Conservation (phyloP, 1,284 basidiomycete genomes). For the Pseudozyma tsukubaensis region DNA sequence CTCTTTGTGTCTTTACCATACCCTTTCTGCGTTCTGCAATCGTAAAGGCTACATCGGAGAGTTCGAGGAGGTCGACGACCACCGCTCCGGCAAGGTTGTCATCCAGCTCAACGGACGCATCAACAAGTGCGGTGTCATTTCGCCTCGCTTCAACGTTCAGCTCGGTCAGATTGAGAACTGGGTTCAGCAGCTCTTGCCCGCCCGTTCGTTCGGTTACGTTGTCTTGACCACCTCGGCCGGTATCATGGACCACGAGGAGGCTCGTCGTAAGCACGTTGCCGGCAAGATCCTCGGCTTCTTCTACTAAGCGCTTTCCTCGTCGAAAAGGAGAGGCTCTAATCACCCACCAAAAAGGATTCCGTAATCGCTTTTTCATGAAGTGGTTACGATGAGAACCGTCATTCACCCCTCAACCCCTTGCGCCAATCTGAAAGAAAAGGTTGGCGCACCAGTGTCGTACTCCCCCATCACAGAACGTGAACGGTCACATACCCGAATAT, state of each 20-base stretch:
- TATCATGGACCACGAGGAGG: constrained; percentile 99
- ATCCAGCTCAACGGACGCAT: constrained; percentile 97
- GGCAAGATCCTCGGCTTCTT: constrained; percentile 76
- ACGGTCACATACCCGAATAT: constrained; percentile 7
- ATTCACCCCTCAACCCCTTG: constrained; percentile 13
- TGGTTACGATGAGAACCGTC: constrained; percentile 15
- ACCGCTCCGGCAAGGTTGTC: constrained; percentile 98
- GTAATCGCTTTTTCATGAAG: background rate
- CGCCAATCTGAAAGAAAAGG: background rate
- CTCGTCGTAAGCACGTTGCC: constrained; percentile 96
- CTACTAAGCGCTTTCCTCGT: constrained; percentile 53
- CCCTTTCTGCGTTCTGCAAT: background rate
- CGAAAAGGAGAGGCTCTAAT: background rate
- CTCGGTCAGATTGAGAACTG: constrained; percentile 91
- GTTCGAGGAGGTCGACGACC: constrained; percentile 99
- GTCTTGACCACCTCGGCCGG: constrained; percentile 97
- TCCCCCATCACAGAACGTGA: constrained; percentile 23
- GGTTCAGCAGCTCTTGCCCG: constrained; percentile 71
- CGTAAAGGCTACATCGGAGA: constrained; percentile 94
- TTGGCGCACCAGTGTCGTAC: constrained; percentile 32
- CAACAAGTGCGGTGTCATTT: constrained; percentile 98
- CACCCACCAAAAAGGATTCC: constrained; percentile 24
- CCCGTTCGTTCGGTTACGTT: constrained; percentile 93
- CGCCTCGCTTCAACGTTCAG: constrained; percentile 96
- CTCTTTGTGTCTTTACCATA: background rate